These are phyloP conservation scores for Aspergillus japonicus DNA, from an alignment of 2,329 filamentous ascomycete genomes.

Conservation along the genomic window DNA sequence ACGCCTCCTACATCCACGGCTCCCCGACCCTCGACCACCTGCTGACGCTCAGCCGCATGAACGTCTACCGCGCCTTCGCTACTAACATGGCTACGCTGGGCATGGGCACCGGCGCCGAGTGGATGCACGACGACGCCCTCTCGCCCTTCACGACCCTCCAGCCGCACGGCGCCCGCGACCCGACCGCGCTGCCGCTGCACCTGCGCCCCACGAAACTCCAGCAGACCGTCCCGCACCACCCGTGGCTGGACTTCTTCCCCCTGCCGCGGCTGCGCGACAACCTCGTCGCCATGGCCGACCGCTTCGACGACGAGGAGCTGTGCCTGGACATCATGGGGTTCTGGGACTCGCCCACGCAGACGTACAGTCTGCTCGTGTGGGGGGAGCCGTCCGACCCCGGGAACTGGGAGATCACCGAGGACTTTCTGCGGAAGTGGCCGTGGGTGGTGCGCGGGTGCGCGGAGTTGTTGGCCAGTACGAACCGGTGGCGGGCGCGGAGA, in stretches of 20 bases:
- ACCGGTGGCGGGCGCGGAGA: conserved; percentile 25
- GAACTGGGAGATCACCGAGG: conserved; percentile 51
- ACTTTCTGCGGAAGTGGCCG: conserved; percentile 50
- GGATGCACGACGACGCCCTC: conserved; percentile 30
- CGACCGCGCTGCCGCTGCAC: conserved; percentile 21
- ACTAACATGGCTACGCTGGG: conserved; percentile 31
- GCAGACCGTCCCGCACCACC: conserved; percentile 40
- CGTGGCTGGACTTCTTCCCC: conserved; percentile 37
- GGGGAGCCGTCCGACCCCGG: conserved; percentile 46
- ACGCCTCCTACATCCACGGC: conserved; percentile 26
- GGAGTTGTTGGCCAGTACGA: conserved; percentile 28
- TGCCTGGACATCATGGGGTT: conserved; percentile 43
- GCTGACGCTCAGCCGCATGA: conserved; percentile 35
- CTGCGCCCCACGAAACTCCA: conserved; percentile 44
- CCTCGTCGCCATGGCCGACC: conserved; percentile 31
- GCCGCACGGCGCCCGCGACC: conserved; percentile 9
- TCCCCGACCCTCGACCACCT: conserved; percentile 33
- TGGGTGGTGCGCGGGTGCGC: conserved; percentile 31
- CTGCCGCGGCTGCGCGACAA: conserved; percentile 43
- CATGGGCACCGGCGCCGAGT: conserved; percentile 13
- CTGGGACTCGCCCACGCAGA: conserved; percentile 21
- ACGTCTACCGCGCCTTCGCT: conserved; percentile 37
- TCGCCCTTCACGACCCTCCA: conserved; percentile 25
- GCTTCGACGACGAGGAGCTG: conserved; percentile 36
- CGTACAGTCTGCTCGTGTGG: conserved; percentile 49